Percentiles rank a stretch among this genome's conserved stretches.
Evolutionary conservation across 176 grass and related monocot species (phyloP).

Genomic region (Chloris gayana): DNA sequence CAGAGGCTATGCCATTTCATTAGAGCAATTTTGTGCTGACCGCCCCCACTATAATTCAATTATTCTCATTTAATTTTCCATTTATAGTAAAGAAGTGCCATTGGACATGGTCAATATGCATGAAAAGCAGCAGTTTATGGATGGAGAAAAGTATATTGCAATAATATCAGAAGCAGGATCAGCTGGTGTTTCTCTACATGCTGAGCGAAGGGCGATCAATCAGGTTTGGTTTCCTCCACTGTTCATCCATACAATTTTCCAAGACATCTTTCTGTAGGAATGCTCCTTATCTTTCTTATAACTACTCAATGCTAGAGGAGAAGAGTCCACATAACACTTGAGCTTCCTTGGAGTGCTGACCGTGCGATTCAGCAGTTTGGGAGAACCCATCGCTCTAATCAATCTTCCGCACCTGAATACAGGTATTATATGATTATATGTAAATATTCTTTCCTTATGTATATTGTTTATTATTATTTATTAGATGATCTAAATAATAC

Average conservation of each 20-base stretch:
- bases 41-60: neutral
- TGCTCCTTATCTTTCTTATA: constrained; percentile 17
- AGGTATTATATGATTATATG: constrained; percentile 55
- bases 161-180: constrained; percentile 99
- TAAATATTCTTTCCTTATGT: neutral
- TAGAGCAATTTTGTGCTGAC: neutral
- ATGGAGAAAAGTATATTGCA: constrained; percentile 80
- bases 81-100: constrained; percentile 80
- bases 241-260: constrained; percentile 12
- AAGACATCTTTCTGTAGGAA: neutral
- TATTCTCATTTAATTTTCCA: constrained; percentile 10
- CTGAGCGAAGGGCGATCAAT: constrained; percentile 78
- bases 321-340: constrained; percentile 96
- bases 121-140: constrained; percentile 93
- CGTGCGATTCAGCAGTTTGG: constrained; percentile 99
- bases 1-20: neutral
- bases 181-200: constrained; percentile 89
- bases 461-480: constrained; percentile 15
- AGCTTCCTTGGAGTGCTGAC: constrained; percentile 99
- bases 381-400: constrained; percentile 98
- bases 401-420: constrained; percentile 95
- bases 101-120: constrained; percentile 98
- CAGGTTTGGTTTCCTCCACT: constrained; percentile 52
- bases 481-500: constrained; percentile 8
- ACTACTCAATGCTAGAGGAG: constrained; percentile 64